These are phyloP conservation scores for Lycium ferocissimum DNA, from an alignment of 257 asterid genomes.

Conservation along the genomic window DNA sequence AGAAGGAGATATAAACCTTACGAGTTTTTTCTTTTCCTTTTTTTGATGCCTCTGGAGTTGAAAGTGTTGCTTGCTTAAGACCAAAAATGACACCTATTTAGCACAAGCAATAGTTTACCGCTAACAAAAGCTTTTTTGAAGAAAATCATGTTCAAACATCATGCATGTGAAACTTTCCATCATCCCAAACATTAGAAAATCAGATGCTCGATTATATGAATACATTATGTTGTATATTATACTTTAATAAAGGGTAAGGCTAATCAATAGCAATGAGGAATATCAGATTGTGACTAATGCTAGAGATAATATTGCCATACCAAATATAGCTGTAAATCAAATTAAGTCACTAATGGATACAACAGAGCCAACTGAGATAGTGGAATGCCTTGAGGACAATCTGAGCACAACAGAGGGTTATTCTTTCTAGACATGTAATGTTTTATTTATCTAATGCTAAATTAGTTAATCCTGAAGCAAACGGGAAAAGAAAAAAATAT, in stretches of 20 bases:
- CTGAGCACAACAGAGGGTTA: neutral
- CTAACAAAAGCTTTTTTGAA: constrained; percentile 24
- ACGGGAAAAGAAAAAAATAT: constrained; percentile 7
- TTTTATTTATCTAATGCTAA: neutral
- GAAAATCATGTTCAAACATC: neutral
- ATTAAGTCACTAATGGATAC: neutral
- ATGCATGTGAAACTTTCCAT: constrained; percentile 24
- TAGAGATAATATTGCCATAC: constrained; percentile 1
- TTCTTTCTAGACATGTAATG: neutral
- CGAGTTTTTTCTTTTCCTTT: neutral
- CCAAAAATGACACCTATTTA: neutral
- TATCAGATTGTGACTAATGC: constrained; percentile 3
- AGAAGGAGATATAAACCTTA: neutral
- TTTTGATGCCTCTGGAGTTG: constrained; percentile 26
- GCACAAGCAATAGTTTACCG: neutral
- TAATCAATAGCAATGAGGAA: neutral
- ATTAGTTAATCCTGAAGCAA: neutral
- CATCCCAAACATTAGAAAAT: constrained; percentile 6
- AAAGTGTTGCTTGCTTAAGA: constrained; percentile 23
- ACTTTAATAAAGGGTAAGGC: neutral
- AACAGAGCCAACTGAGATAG: constrained; percentile 4
- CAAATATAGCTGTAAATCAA: no score
- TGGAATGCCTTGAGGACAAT: constrained; percentile 10
- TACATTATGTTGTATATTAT: neutral
- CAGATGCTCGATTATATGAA: constrained; percentile 1